These are phyloP conservation scores for Plasmodium inui DNA, from an alignment of 169 alveolate species.

Conservation along the genomic window DNA sequence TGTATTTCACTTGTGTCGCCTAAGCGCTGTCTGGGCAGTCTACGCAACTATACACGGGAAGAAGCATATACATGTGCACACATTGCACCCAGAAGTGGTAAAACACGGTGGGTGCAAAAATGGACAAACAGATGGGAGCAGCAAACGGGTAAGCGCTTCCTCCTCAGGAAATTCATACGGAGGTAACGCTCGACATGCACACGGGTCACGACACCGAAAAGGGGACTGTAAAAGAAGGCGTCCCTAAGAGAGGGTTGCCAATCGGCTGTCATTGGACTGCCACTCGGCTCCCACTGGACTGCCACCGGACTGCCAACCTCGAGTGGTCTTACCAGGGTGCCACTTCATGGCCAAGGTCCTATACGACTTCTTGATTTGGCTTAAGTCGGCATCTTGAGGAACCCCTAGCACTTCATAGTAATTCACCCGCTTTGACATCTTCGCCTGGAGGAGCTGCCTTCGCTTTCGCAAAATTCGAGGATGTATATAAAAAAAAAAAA, in stretches of 20 bases:
- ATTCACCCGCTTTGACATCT: constrained; percentile 62
- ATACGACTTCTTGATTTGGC: constrained; percentile 79
- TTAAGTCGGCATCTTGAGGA: constrained; percentile 78
- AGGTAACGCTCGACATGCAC: not conserved
- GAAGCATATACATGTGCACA: not conserved
- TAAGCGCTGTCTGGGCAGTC: not conserved
- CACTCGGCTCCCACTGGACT: not conserved
- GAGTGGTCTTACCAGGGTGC: constrained; percentile 81
- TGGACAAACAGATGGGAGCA: not conserved
- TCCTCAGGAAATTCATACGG: not conserved
- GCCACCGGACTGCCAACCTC: not conserved
- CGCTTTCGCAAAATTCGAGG: not conserved
- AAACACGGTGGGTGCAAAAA: not conserved
- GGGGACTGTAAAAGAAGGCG: not conserved
- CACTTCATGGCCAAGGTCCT: constrained; percentile 81
- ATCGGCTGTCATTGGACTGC: not conserved
- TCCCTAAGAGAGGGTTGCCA: not conserved
- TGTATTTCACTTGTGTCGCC: not conserved
- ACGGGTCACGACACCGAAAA: not conserved
- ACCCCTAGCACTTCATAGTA: constrained; percentile 82
- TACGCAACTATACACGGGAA: not conserved
- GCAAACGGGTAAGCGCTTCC: not conserved
- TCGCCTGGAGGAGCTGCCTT: not conserved
- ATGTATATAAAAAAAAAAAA: not conserved
- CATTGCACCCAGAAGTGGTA: not conserved